These are phyloP conservation scores for Pseudogymnoascus destructans DNA, from an alignment of 2,329 filamentous ascomycete genomes.

Conservation along the genomic window DNA sequence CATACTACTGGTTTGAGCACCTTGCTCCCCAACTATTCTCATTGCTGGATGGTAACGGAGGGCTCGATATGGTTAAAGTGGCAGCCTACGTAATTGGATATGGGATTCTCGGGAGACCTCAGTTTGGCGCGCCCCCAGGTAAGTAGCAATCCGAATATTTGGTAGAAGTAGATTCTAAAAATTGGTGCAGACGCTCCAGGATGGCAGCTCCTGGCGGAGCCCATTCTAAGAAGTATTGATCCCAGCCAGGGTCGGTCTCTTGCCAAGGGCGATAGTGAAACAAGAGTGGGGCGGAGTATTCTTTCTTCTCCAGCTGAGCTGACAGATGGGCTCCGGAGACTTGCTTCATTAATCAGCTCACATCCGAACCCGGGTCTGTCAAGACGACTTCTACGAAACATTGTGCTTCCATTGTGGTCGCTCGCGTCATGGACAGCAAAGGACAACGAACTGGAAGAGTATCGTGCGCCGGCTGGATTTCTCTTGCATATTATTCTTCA, in stretches of 20 bases:
- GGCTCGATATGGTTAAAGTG: slow-evolving; percentile 43
- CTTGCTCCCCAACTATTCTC: slow-evolving; percentile 47
- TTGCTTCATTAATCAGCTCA: slow-evolving; percentile 44
- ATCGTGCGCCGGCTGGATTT: slow-evolving; percentile 34
- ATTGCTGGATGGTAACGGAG: slow-evolving; percentile 48
- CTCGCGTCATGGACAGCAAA: slow-evolving; percentile 39
- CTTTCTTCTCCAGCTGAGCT: slow-evolving; percentile 38
- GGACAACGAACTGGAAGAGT: slow-evolving; percentile 27
- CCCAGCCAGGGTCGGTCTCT: slow-evolving; percentile 21
- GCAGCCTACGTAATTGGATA: slow-evolving; percentile 51
- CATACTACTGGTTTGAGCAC: slow-evolving; percentile 42
- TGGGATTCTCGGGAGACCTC: slow-evolving; percentile 51
- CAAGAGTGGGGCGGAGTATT: slow-evolving; percentile 31
- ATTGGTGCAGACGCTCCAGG: slow-evolving; percentile 36
- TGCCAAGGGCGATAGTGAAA: slow-evolving; percentile 17
- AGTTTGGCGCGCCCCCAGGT: slow-evolving; percentile 47
- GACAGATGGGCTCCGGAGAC: slow-evolving; percentile 37
- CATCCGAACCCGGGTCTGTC: slow-evolving; percentile 55
- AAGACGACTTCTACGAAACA: slow-evolving; percentile 43
- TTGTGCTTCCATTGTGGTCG: slow-evolving; percentile 51
- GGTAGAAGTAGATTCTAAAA: slow-evolving; percentile 7
- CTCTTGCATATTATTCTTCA: slow-evolving; percentile 45
- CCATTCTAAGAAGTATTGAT: slow-evolving; percentile 41
- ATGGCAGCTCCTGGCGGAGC: slow-evolving; percentile 48
- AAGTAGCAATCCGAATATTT: slow-evolving; percentile 18